Evolutionary conservation across 306 rosid species (phyloP), one percentile per base, ranked within the genome.

Genomic region (Betula pendula): DNA sequence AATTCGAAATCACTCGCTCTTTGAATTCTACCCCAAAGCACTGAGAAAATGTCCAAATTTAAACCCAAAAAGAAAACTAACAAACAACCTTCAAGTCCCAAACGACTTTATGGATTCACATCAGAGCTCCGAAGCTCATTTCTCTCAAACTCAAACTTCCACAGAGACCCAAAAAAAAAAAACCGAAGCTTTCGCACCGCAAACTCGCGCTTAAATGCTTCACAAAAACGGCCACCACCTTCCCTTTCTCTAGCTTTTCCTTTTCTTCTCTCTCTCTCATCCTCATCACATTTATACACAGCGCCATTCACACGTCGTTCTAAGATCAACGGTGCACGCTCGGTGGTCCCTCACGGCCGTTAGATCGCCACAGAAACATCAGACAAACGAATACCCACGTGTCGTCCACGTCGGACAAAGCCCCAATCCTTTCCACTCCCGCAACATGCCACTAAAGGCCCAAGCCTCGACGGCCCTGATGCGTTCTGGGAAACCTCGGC

Each of bases 341-440:
- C 44, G 9, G 70, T 63, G 73, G 82, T 8, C 74, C 77, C 47
- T 56, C 68, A 11, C 68, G 31, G 63, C 85, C 78, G 85, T 81
- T 31, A 17, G 78, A 79, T 76, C 60, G 16, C 19, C 12, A 1
- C 70, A 13, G 1, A 25, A 31, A 29, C 35, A 53, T 49, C 51
- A 1, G 66, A 68, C 29, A 38, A n/a, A 38, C 8, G 3, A 2
- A 2, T 35, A 62, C 50, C 68, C 52, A 58, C 79, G 79, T 80
- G 84, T 66, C 79, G 20, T 76, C 73, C 78, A 82, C 82, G 40
- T 82, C 48, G 15, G 82, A 82, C 49, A 59, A 74, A 65, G 27
- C 53, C 70, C 62, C 40, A 35, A 71, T 27, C 56, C 60, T 17
- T 52, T 51, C 15, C 65, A 27, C 63, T 44, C 72, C 2, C 8